Evolutionary conservation across 768 basidiomycete genomes (phyloP).

Genomic region (Suillus bovinus): DNA sequence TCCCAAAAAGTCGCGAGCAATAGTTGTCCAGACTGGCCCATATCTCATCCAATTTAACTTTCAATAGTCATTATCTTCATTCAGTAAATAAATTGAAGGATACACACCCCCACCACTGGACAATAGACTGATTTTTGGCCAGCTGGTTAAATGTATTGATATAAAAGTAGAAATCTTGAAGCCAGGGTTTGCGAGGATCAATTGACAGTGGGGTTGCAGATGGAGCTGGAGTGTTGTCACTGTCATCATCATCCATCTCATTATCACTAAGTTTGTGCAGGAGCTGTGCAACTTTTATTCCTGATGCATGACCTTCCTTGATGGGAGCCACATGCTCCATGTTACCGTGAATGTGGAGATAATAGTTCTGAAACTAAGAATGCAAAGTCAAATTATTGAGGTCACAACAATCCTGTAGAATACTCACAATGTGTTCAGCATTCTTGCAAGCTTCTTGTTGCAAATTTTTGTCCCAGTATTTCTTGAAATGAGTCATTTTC

Average conservation of each 20-base stretch:
- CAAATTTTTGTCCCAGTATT: slow-evolving; percentile 25
- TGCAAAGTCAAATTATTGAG: fast-evolving
- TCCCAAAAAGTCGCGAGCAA: slow-evolving; percentile 37
- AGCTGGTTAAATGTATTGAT: slow-evolving; percentile 15
- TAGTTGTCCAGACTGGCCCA: slow-evolving; percentile 32
- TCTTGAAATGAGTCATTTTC: slow-evolving; percentile 27
- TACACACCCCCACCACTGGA: slow-evolving; percentile 37
- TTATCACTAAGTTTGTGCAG: slow-evolving; percentile 8
- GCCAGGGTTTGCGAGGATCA: slow-evolving; percentile 13
- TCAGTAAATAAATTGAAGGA: background rate
- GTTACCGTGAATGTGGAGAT: background rate
- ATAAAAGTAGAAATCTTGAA: slow-evolving; percentile 25
- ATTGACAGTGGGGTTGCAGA: background rate
- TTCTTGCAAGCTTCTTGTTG: slow-evolving; percentile 14
- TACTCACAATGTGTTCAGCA: slow-evolving; percentile 21
- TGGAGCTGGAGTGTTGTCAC: slow-evolving; percentile 2
- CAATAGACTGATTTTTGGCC: slow-evolving; percentile 17
- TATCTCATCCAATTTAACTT: slow-evolving; percentile 27
- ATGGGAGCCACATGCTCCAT: background rate
- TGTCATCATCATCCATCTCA: slow-evolving; percentile 13
- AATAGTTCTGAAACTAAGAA: slow-evolving; percentile 18
- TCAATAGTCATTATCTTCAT: background rate
- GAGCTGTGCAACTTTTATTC: background rate
- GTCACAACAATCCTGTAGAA: background rate
- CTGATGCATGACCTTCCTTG: background rate